Conservation (phyloP, 2,329 filamentous ascomycete genomes). For the Aspergillus luchuensis region DNA sequence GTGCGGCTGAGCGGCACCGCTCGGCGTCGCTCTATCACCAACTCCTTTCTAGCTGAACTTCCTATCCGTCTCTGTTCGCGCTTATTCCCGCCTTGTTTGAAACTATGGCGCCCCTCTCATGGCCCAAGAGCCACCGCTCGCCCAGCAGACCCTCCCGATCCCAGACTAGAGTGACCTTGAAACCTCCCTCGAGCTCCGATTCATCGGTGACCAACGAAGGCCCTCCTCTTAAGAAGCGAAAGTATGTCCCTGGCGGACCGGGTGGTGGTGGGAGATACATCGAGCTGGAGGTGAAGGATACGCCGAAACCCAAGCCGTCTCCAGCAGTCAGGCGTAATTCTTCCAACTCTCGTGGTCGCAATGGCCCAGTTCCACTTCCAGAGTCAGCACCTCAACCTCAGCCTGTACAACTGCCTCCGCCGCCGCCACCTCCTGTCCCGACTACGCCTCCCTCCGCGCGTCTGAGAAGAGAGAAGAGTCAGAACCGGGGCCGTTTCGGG, state of each 20-base stretch:
- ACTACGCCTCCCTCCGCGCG: constrained; percentile 43
- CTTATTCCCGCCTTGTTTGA: not conserved
- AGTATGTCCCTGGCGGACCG: constrained; percentile 83
- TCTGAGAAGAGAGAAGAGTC: constrained; percentile 45
- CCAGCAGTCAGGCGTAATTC: constrained; percentile 42
- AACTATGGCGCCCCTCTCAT: constrained; percentile 37
- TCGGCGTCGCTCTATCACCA: constrained; percentile 8
- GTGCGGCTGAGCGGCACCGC: constrained; percentile 19
- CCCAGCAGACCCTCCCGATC: constrained; percentile 32
- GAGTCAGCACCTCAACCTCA: constrained; percentile 12
- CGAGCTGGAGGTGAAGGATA: constrained; percentile 68
- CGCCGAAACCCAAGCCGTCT: constrained; percentile 29
- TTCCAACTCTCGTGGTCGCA: constrained; percentile 53
- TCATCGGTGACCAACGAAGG: constrained; percentile 46
- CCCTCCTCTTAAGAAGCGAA: constrained; percentile 68
- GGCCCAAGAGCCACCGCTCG: constrained; percentile 28
- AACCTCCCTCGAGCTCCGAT: constrained; percentile 32
- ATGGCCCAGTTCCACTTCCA: constrained; percentile 41
- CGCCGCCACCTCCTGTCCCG: constrained; percentile 35
- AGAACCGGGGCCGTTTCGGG: constrained; percentile 69
- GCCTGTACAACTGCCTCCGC: constrained; percentile 26
- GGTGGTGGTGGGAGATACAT: constrained; percentile 84
- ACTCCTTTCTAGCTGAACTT: not conserved
- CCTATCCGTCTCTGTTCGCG: not conserved
- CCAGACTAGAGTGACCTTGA: constrained; percentile 36